These are phyloP conservation scores for Coprinopsis strossmayeri DNA, from an alignment of 768 basidiomycete species.

Conservation along the genomic window DNA sequence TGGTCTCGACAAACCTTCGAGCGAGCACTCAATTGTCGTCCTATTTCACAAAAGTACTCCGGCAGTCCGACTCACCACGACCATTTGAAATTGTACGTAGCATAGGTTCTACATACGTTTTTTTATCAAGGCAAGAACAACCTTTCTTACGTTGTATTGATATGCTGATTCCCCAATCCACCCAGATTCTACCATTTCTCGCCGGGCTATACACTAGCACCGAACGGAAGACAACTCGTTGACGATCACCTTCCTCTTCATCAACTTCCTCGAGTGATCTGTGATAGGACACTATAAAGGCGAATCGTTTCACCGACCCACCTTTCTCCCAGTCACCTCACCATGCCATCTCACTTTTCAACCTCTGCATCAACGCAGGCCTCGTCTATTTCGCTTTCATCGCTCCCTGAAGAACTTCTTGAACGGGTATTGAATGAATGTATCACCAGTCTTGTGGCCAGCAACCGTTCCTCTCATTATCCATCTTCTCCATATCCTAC, in stretches of 20 bases:
- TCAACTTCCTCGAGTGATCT: neutral
- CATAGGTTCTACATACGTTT: neutral
- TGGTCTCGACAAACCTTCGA: neutral
- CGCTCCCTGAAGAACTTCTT: slow-evolving; percentile 28
- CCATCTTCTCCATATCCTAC: slow-evolving; percentile 10
- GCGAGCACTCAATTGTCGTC: neutral
- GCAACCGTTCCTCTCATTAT: slow-evolving; percentile 12
- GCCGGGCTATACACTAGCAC: neutral
- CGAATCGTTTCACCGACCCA: neutral
- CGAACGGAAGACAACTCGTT: neutral
- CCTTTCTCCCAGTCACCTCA: neutral
- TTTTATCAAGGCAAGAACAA: neutral
- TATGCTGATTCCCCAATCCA: neutral
- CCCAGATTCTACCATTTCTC: neutral
- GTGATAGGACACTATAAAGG: neutral
- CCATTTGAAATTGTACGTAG: no score
- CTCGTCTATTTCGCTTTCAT: slow-evolving; percentile 7
- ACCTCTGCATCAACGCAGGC: neutral
- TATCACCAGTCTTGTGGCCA: slow-evolving; percentile 15
- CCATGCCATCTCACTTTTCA: neutral
- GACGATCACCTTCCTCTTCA: neutral
- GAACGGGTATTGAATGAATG: slow-evolving; percentile 25
- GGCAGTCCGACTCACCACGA: no score
- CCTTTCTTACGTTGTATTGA: neutral
- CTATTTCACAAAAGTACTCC: neutral